These are phyloP conservation scores for Dictyostelium citrinum DNA, from an alignment of 78 protist species.

Conservation along the genomic window DNA sequence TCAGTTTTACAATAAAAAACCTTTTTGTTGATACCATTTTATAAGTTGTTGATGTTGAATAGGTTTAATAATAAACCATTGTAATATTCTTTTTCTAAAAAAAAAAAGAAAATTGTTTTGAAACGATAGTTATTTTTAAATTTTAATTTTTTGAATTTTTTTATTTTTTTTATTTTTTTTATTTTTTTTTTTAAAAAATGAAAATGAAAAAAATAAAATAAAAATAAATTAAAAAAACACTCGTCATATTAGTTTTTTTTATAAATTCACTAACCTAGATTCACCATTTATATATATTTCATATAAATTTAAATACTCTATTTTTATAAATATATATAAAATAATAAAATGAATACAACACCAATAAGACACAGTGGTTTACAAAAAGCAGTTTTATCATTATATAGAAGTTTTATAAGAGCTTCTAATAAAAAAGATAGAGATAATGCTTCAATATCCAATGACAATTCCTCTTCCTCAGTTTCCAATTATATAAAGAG, in stretches of 20 bases:
- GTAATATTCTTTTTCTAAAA: background rate
- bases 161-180: too few relatives aligned
- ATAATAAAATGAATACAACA: background rate
- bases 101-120: too few relatives aligned
- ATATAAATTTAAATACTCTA: too few relatives aligned
- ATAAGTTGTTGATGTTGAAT: background rate
- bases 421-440: conserved; percentile 18
- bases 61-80: background rate
- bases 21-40: background rate
- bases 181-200: too few relatives aligned
- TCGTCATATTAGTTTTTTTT: too few relatives aligned
- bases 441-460: background rate
- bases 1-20: background rate
- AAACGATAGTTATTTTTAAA: too few relatives aligned
- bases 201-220: too few relatives aligned
- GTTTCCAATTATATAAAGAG: conserved; percentile 20
- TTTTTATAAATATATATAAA: too few relatives aligned
- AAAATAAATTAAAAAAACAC: too few relatives aligned
- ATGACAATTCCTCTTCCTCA: background rate
- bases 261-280: too few relatives aligned
- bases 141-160: too few relatives aligned
- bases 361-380: conserved; percentile 50
- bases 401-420: conserved; percentile 57
- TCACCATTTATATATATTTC: background rate
- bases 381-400: conserved; percentile 58